Percentiles rank a stretch among this genome's conserved stretches.
phyloP scores from a whole-genome alignment of 2,329 filamentous ascomycete genomes.

The Phaeomoniella chlamydospora region DNA sequence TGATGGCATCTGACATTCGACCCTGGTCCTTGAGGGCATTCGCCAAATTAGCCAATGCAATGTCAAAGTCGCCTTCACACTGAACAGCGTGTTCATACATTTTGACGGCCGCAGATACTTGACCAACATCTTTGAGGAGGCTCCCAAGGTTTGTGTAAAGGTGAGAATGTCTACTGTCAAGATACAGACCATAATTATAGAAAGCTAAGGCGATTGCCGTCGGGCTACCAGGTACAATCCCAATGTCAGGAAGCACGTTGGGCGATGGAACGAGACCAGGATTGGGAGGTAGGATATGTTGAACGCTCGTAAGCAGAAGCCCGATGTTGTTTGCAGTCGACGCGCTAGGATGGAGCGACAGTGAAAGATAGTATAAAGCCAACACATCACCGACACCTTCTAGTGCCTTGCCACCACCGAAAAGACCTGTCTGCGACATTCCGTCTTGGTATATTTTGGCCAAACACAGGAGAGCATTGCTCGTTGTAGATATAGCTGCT shows the following conservation, averaged over 20 bases:
- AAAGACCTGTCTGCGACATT: constrained; percentile 59
- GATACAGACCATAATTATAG: constrained; percentile 81
- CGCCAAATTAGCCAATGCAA: constrained; percentile 87
- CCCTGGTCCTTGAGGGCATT: constrained; percentile 98
- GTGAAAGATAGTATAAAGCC: constrained; percentile 84
- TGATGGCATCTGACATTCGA: constrained; percentile 78
- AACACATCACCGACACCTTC: constrained; percentile 83
- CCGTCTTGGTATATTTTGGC: constrained; percentile 97
- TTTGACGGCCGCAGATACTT: constrained; percentile 76
- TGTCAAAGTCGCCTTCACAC: constrained; percentile 91
- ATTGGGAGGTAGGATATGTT: constrained; percentile 45
- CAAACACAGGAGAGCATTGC: constrained; percentile 84
- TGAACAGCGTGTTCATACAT: constrained; percentile 95
- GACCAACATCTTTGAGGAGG: constrained; percentile 87
- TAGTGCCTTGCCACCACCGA: constrained; percentile 43
- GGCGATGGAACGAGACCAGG: constrained; percentile 15
- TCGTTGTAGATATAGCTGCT: constrained; percentile 80
- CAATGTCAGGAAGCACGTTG: constrained; percentile 41
- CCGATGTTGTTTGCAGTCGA: constrained; percentile 98
- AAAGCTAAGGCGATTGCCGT: constrained; percentile 79
- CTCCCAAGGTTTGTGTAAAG: constrained; percentile 94
- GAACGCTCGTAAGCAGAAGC: constrained; percentile 87
- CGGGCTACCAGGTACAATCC: constrained; percentile 73
- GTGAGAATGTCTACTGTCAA: constrained; percentile 84
- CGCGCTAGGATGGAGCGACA: constrained; percentile 87